Evolutionary conservation across 306 rosid species (phyloP), one percentile per base, ranked within the genome.

Genomic region (Albizia julibrissin): DNA sequence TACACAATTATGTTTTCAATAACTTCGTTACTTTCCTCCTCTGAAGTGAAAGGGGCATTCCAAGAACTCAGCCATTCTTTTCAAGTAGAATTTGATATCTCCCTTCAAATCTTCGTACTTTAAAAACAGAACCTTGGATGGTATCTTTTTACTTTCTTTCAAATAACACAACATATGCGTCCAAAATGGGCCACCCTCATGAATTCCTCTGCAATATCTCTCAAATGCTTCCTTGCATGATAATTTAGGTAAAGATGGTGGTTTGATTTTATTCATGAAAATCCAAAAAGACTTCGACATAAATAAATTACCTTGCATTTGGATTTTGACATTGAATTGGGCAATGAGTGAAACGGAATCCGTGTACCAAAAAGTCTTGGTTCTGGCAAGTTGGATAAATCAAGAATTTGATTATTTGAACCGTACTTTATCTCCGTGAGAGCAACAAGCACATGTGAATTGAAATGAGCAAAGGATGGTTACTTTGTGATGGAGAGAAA

Each of bases 131-230:
- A 92, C 90, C 12, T 88, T 88, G 19, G 88, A 26, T 2, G 90
- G 89, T 6, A 46, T 75, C 68, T 73, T 82, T 31, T 72, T 42
- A 84, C 95, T 88, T 65, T 54, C 11, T 10, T 81, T 84, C 92
- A 89, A 91, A 66, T 91, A 91, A 34, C 89, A 0, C 26, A 54
- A 54, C 1, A 54, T 21, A 54, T 54, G 61, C 1, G 61, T 7
- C 92, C 89, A 89, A 79, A 85, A 91, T 5, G 93, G 92, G 4
- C 95, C 91, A 70, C 93, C 96, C 0, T 84, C 56, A 4, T 69
- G 1, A 5, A 65, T 24, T 4, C 93, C 93, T 0, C 82, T 62
- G 67, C 87, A 87, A 15, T 37, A 88, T 83, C 70, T 84, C 10
- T 87, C 91, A 44, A 88, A 82, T 3, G 81, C 79, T 22, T 90